Evolutionary conservation across 176 grass and related monocot species (phyloP), one percentile per base, ranked within the genome.

Genomic region (Oryza nivara): DNA sequence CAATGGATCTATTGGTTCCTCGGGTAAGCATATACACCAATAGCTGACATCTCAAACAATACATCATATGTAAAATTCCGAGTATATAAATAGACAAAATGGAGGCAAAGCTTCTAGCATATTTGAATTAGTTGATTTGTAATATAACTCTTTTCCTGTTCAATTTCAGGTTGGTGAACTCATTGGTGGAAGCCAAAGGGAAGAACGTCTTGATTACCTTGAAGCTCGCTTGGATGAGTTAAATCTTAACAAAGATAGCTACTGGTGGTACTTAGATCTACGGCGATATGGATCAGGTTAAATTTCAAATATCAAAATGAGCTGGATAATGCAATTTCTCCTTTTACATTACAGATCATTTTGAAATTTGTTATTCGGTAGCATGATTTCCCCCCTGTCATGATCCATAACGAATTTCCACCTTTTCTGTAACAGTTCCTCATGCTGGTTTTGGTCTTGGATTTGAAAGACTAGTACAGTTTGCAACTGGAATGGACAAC

Each of bases 171-270:
- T 99, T 68, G 96, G 96, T 67, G 96, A 99, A 81, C 89, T 96
- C 78, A 95, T 96, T 86, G 96, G 96, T 70, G 96, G 96, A 95
- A 99, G 96, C 84, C 96, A 99, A 79, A 99, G 96, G 83, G 96
- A 99, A 92, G 96, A 99, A 69, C 92, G 96, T 13, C 87, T 99
- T 75, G 88, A 96, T 87, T 83, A 92, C 89, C 89, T 99, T 78
- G 96, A 95, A 86, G 88, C 69, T 43, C 89, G 96, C 23, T 72
- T 99, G 72, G 96, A 99, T 41, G 88, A 96, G 83, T 77, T 89
- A 82, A 94, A 99, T 83, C 93, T 96, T 45, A 88, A 88, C 74
- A 99, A 99, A 78, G 91, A 99, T 68, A 96, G 75, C 86, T 99
- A 94, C 80, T 99, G 96, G 93, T 99, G 96, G 96, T 99, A 99